These are phyloP conservation scores for Leccinum imitatum DNA, from an alignment of 768 basidiomycete genomes.

Conservation along the genomic window DNA sequence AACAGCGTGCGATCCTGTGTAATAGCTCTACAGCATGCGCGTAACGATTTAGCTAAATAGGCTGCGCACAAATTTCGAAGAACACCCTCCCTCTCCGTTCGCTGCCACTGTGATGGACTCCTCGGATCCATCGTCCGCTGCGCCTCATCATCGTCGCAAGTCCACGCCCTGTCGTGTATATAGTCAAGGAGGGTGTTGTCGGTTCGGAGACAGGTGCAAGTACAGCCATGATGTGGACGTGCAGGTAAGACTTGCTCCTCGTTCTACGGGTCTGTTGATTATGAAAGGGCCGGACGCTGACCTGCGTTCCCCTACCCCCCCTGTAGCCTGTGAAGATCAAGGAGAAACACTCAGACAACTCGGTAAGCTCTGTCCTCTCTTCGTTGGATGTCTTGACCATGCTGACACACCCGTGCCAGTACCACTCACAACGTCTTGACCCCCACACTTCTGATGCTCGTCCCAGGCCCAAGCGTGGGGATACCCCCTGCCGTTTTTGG, in stretches of 20 bases:
- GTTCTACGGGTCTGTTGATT: background rate
- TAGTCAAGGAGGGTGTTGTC: slow-evolving; percentile 25
- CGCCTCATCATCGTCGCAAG: slow-evolving; percentile 2
- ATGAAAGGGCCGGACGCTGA: background rate
- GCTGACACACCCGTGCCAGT: background rate
- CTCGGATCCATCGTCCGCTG: background rate
- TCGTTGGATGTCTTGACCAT: background rate
- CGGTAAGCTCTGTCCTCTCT: background rate
- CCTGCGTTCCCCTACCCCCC: background rate
- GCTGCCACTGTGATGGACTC: slow-evolving; percentile 10
- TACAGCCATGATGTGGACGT: slow-evolving; percentile 17
- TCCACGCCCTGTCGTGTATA: slow-evolving; percentile 21
- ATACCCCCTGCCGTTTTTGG: slow-evolving; percentile 32
- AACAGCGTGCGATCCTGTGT: background rate
- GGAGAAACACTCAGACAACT: background rate
- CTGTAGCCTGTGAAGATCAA: slow-evolving; percentile 1
- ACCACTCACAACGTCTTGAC: background rate
- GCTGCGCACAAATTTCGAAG: background rate
- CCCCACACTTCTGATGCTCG: slow-evolving; percentile 11
- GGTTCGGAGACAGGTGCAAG: slow-evolving; percentile 27
- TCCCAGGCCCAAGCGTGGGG: slow-evolving; percentile 23
- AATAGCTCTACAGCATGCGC: background rate
- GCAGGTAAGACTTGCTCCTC: slow-evolving; percentile 5
- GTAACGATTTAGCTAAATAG: background rate
- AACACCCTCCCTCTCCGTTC: background rate